A percentile compares a stretch with the other conserved stretches of the same genome.
Evolutionary conservation across 495 filamentous ascomycete species (phyloP).

Genomic region (Tuber brumale): DNA sequence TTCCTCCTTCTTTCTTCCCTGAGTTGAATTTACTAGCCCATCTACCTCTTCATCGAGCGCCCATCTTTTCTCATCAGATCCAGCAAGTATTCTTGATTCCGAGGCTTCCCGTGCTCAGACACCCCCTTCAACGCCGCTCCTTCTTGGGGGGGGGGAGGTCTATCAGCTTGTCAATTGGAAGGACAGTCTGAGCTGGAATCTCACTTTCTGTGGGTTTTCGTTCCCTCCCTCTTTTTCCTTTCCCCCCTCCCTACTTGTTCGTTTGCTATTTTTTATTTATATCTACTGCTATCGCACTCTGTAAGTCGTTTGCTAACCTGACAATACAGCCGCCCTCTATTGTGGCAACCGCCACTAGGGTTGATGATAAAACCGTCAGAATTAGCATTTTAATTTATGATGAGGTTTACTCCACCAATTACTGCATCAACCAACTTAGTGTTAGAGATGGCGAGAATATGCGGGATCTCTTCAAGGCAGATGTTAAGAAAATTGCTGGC

Average conservation of each 20-base stretch:
- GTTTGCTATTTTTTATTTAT: neutral
- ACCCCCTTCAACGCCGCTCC: neutral
- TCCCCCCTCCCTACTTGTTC: too few species aligned
- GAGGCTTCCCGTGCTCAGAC: neutral
- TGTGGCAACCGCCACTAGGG: conserved; percentile 54
- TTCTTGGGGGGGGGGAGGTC: conserved; percentile 18
- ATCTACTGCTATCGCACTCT: neutral
- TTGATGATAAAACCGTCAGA: conserved; percentile 49
- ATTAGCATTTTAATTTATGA: conserved; percentile 71
- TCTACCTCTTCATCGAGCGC: neutral
- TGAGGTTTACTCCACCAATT: conserved; percentile 70
- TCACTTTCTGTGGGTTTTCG: conserved; percentile 20
- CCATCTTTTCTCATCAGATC: neutral
- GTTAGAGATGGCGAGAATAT: conserved; percentile 42
- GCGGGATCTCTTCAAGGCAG: conserved; percentile 49
- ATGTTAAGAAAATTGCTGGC: conserved; percentile 49
- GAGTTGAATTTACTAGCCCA: neutral
- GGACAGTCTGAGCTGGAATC: conserved; percentile 32
- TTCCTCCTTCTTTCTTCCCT: neutral
- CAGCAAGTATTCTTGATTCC: neutral
- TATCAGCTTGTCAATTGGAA: conserved; percentile 10
- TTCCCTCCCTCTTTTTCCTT: neutral
- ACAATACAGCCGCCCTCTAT: conserved; percentile 54
- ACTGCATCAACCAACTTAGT: conserved; percentile 54
- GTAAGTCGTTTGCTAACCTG: conserved; percentile 1